Conservation (phyloP, 495 filamentous ascomycete species). For the Talaromyces ruber region DNA sequence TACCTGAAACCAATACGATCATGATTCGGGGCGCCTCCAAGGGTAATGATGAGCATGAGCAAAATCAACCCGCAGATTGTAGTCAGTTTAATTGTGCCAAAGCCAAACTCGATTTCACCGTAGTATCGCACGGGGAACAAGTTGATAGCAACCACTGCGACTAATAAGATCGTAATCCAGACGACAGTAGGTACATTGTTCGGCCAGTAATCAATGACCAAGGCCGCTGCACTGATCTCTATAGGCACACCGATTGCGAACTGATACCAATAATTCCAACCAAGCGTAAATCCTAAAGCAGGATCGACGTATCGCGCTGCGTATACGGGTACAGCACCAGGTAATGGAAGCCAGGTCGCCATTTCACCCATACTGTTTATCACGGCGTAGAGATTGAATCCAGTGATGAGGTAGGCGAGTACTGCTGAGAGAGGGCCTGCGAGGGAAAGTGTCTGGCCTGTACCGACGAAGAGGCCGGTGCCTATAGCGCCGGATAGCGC, state of each 20-base stretch:
- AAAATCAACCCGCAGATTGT: slow-evolving; percentile 63
- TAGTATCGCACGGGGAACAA: slow-evolving; percentile 59
- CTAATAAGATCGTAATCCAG: slow-evolving; percentile 63
- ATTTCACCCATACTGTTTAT: slow-evolving; percentile 49
- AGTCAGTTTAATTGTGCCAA: slow-evolving; percentile 66
- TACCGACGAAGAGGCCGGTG: slow-evolving; percentile 68
- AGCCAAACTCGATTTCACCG: slow-evolving; percentile 68
- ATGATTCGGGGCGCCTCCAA: slow-evolving; percentile 57
- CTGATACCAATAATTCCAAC: slow-evolving; percentile 54
- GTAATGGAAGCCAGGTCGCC: slow-evolving; percentile 65
- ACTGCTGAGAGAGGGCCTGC: slow-evolving; percentile 62
- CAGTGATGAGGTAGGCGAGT: slow-evolving; percentile 60
- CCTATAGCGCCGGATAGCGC: slow-evolving; percentile 67
- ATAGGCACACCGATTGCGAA: slow-evolving; percentile 54
- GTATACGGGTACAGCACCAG: slow-evolving; percentile 65
- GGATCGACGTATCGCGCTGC: slow-evolving; percentile 60
- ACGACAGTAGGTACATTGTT: slow-evolving; percentile 45
- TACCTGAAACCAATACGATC: slow-evolving; percentile 61
- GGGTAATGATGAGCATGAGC: slow-evolving; percentile 56
- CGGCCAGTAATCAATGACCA: slow-evolving; percentile 67
- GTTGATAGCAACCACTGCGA: slow-evolving; percentile 58
- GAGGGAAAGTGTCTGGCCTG: slow-evolving; percentile 50
- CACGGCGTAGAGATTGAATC: slow-evolving; percentile 46
- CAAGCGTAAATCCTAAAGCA: slow-evolving; percentile 64
- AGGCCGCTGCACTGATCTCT: slow-evolving; percentile 58